These are phyloP conservation scores for Kluyveromyces aestuarii DNA, from an alignment of 805 yeast species.

Conservation along the genomic window DNA sequence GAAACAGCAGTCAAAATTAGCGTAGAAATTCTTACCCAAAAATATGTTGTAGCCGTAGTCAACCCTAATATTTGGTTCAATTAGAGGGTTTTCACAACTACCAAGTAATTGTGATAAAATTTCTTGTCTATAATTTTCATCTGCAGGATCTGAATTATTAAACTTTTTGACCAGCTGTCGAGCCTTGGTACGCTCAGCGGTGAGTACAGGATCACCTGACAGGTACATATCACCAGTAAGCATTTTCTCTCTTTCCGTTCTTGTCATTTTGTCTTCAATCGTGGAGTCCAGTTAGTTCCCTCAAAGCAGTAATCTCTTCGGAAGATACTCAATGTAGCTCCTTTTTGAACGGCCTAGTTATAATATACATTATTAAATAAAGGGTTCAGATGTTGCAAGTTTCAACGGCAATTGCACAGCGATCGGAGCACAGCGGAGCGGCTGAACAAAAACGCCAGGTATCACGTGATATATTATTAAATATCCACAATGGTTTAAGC, in stretches of 20 bases:
- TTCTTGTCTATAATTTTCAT: conserved; percentile 30
- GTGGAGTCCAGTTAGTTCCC: no score
- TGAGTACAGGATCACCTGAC: not conserved
- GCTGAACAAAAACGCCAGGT: no score
- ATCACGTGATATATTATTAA: no score
- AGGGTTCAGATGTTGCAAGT: no score
- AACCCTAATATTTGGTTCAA: conserved; percentile 53
- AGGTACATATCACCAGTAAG: not conserved
- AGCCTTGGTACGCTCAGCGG: not conserved
- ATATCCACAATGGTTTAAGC: no score
- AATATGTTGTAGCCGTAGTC: conserved; percentile 60
- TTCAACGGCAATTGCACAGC: no score
- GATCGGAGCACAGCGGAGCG: no score
- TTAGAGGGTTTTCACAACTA: conserved; percentile 29
- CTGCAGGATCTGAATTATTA: conserved; percentile 20
- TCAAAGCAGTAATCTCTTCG: no score
- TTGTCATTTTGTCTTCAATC: not conserved
- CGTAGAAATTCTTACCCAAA: conserved; percentile 50
- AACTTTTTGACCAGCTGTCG: conserved; percentile 1
- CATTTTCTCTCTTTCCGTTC: not conserved
- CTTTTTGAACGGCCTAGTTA: no score
- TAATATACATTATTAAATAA: no score
- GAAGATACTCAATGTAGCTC: no score
- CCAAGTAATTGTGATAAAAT: conserved; percentile 41
- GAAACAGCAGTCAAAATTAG: conserved; percentile 45